phyloP scores from a whole-genome alignment of 1,284 basidiomycete genomes.

The Moesziomyces aphidis region DNA sequence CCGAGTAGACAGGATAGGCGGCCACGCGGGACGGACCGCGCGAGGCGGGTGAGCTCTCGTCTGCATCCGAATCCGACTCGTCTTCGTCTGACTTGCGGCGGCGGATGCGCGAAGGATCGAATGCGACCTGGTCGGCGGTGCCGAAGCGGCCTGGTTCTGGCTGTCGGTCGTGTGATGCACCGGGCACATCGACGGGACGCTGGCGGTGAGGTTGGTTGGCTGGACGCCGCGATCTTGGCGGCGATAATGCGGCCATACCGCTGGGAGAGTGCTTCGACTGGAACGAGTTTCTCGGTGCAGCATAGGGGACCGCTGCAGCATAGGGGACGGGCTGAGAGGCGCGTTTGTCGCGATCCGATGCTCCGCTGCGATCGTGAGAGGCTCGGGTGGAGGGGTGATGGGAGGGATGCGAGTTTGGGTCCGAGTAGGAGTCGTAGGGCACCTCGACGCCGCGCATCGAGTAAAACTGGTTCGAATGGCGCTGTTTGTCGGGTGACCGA shows the following conservation, averaged over 20 bases:
- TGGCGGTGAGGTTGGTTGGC: constrained; percentile 12
- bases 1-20: constrained; percentile 43
- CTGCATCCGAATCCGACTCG: constrained; percentile 2
- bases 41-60: constrained; percentile 11
- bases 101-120: constrained; percentile 4
- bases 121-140: background rate
- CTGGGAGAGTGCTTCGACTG: constrained; percentile 4
- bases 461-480: constrained; percentile 6
- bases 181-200: constrained; percentile 8
- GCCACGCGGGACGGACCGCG: constrained; percentile 7
- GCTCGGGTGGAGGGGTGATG: constrained; percentile 4
- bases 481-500: constrained; percentile 23
- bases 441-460: constrained; percentile 1
- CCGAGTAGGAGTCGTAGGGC: constrained; percentile 30
- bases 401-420: constrained; percentile 12
- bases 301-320: background rate
- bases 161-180: background rate
- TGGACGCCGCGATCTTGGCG: constrained; percentile 23
- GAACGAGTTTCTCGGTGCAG: background rate
- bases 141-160: background rate
- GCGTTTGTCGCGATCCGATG: constrained; percentile 8
- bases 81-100: constrained; percentile 11
- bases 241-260: constrained; percentile 7
- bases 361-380: constrained; percentile 12
- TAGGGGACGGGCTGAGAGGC: constrained; percentile 1